A percentile compares a stretch with the other conserved stretches of the same genome.
Conservation (phyloP, 1,284 basidiomycete species). For the Stygiomarasmius scandens region DNA sequence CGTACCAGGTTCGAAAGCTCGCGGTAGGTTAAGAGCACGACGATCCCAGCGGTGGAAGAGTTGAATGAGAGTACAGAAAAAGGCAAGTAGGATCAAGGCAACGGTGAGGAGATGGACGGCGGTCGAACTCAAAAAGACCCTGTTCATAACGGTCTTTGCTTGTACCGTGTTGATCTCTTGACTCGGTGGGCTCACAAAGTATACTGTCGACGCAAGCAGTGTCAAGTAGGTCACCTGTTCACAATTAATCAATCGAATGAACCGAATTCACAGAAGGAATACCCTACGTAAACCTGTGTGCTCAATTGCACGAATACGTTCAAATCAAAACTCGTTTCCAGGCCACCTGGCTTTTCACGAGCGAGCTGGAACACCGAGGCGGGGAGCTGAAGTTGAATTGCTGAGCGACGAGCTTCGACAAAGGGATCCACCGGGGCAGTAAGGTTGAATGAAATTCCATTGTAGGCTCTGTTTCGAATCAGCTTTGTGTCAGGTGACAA, state of each 20-base stretch:
- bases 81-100: constrained; percentile 44
- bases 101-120: constrained; percentile 48
- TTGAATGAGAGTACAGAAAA: constrained; percentile 45
- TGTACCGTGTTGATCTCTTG: constrained; percentile 36
- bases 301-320: constrained; percentile 41
- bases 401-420: constrained; percentile 35
- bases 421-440: constrained; percentile 37
- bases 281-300: constrained; percentile 48
- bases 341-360: constrained; percentile 35
- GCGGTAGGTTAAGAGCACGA: constrained; percentile 38
- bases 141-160: constrained; percentile 44
- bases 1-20: constrained; percentile 49
- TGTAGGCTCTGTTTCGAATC: constrained; percentile 49
- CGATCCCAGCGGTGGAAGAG: constrained; percentile 46
- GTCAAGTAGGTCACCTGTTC: constrained; percentile 49
- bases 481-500: constrained; percentile 45
- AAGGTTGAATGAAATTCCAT: constrained; percentile 51
- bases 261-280: neutral
- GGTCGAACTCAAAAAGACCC: constrained; percentile 48
- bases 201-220: constrained; percentile 50
- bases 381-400: constrained; percentile 49
- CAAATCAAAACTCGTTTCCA: constrained; percentile 40
- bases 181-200: constrained; percentile 41
- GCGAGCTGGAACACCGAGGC: constrained; percentile 53
- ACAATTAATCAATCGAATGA: neutral